These are phyloP conservation scores for Boletus pseudo-olivaceus DNA, from an alignment of 768 basidiomycete species.

Conservation along the genomic window DNA sequence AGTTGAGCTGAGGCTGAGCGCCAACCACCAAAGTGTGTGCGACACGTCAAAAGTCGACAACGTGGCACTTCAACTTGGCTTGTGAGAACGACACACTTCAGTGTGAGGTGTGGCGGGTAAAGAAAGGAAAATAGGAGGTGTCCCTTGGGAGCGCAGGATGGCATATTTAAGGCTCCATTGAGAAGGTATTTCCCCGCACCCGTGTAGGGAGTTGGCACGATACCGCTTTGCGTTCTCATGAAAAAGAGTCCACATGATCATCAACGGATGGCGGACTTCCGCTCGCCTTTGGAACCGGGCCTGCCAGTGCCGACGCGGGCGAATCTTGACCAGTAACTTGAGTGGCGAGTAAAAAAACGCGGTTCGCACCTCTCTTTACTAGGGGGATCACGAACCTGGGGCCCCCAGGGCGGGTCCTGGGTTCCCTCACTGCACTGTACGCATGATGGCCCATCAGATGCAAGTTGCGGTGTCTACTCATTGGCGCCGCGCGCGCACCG, in stretches of 20 bases:
- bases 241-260: not conserved
- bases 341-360: not conserved
- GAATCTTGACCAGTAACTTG: too few relatives aligned
- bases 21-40: not conserved
- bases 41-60: not conserved
- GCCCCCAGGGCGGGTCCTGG: too few relatives aligned
- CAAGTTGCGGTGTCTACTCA: not conserved
- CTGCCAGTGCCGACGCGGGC: not conserved
- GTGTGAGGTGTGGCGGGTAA: not conserved
- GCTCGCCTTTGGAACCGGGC: not conserved
- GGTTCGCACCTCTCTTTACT: not conserved
- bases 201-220: not conserved
- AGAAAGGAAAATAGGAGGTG: not conserved
- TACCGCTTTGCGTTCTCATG: not conserved
- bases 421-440: not conserved
- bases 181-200: not conserved
- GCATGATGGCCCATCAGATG: not conserved
- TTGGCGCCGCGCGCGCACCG: too few relatives aligned
- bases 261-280: not conserved
- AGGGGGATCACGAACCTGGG: too few relatives aligned
- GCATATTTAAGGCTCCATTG: conserved; percentile 6
- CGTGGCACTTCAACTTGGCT: not conserved
- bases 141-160: not conserved
- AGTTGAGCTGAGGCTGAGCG: not conserved
- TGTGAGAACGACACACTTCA: not conserved